These are phyloP conservation scores for Ophiocordyceps australis DNA, from an alignment of 2,329 filamentous ascomycete species.

Conservation along the genomic window DNA sequence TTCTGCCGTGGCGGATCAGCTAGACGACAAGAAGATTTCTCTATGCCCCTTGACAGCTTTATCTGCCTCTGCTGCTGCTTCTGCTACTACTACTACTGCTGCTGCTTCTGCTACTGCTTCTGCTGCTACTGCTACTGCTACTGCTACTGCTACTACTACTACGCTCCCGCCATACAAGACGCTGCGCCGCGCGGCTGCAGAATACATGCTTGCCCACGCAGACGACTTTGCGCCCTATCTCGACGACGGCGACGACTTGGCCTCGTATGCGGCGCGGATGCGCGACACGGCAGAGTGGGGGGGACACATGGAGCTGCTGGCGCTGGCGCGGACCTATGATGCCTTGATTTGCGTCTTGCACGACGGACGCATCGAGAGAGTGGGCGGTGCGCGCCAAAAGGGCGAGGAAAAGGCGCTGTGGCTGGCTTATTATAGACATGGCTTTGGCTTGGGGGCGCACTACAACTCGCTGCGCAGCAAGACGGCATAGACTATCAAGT, in stretches of 20 bases:
- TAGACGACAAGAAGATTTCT: constrained; percentile 31
- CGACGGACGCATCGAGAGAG: constrained; percentile 62
- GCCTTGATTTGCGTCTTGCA: constrained; percentile 76
- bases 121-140: too few species aligned
- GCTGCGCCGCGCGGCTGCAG: constrained; percentile 54
- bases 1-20: constrained; percentile 74
- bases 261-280: constrained; percentile 57
- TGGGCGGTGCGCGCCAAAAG: constrained; percentile 29
- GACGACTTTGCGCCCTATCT: constrained; percentile 79
- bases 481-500: too few species aligned
- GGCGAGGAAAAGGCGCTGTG: constrained; percentile 45
- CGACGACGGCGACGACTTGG: constrained; percentile 65
- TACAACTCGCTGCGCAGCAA: constrained; percentile 69
- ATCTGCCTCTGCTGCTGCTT: background rate
- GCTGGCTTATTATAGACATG: constrained; percentile 90
- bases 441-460: constrained; percentile 88
- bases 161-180: constrained; percentile 36
- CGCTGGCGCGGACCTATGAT: constrained; percentile 63
- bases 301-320: constrained; percentile 76
- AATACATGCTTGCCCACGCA: constrained; percentile 54
- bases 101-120: background rate
- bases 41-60: too few species aligned
- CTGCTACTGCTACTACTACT: background rate
- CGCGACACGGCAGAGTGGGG: constrained; percentile 89
- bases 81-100: too few species aligned